Evolutionary conservation across 2,329 filamentous ascomycete species (phyloP), one percentile per base, ranked within the genome.

Genomic region (Cercospora janseana): DNA sequence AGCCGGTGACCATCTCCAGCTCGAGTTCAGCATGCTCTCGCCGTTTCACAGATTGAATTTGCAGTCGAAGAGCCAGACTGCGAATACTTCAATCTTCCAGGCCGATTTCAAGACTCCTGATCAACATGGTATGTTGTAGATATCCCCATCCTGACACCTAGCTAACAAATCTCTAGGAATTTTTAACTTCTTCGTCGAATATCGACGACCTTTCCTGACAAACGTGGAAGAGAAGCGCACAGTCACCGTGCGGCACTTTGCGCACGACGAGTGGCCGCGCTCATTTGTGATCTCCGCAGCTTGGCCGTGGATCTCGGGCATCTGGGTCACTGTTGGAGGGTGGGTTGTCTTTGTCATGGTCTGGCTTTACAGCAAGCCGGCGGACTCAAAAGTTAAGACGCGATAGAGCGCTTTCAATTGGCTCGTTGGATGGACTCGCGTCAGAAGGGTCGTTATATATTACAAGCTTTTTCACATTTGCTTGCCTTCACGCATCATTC

Each of bases 21-120:
- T 98, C 55, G 93, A 98, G 72, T 96, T 97, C 77, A 91, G 85
- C 75, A 98, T 97, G 93, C 86, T 98, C 38, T 96, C 92, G 1
- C 92, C 93, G 49, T 97, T 96, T 82, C 86, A 96, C 75, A 91
- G 93, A 32, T 79, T 97, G 26, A 77, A 83, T 52, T 83, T 98
- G 24, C 63, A 74, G 6, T 79, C 81, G 0, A 61, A 73, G 38
- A 27, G 54, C 10, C 69, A 76, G 7, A 85, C 83, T 1, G 70
- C 77, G 47, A 84, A 88, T 62, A 82, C 83, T 57, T 85, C 87
- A 42, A 79, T 87, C 55, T 98, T 85, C 76, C 79, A 79, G 56
- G 79, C 81, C 37, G 79, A 81, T 18, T 96, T 98, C 73, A 86
- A 79, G 57, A 80, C 92, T 3, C 93, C 93, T 4, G 93, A 98